These are phyloP conservation scores for Adansonia gregorii DNA, from an alignment of 441 rosid species.

Conservation along the genomic window DNA sequence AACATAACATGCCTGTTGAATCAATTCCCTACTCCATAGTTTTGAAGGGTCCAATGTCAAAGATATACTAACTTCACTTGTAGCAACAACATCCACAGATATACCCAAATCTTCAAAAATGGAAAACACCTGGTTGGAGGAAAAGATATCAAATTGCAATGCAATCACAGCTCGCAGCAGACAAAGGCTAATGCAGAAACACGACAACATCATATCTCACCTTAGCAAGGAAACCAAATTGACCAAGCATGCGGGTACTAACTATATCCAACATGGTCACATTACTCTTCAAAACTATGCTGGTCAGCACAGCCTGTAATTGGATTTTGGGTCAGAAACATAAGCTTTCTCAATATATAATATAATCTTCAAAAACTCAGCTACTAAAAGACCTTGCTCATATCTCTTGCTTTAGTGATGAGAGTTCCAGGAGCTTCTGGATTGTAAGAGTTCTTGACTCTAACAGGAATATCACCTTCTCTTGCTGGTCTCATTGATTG, in stretches of 20 bases:
- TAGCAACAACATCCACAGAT: conserved; percentile 93
- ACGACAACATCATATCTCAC: conserved; percentile 35
- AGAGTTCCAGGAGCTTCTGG: conserved; percentile 93
- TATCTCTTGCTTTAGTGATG: conserved; percentile 75
- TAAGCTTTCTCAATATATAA: conserved; percentile 25
- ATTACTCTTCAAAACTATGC: conserved; percentile 88
- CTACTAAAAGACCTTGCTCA: conserved; percentile 68
- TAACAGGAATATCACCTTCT: conserved; percentile 88
- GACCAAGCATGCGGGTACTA: conserved; percentile 96
- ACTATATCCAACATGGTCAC: conserved; percentile 94
- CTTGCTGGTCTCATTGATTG: conserved; percentile 97
- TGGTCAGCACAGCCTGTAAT: conserved; percentile 80
- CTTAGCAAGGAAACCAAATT: conserved; percentile 94
- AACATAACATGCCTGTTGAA: conserved; percentile 72
- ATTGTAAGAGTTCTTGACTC: conserved; percentile 92
- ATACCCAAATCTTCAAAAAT: conserved; percentile 87
- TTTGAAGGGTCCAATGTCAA: conserved; percentile 88
- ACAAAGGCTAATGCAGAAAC: not conserved
- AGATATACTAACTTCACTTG: conserved; percentile 95
- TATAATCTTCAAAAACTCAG: conserved; percentile 18
- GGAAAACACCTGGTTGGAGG: conserved; percentile 67
- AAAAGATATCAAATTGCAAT: conserved; percentile 9
- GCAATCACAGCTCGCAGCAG: conserved; percentile 15
- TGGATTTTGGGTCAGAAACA: conserved; percentile 12
- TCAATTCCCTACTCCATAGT: conserved; percentile 92